Conservation (phyloP, 148 eudicot species). For the Rhododendron mucronatum region DNA sequence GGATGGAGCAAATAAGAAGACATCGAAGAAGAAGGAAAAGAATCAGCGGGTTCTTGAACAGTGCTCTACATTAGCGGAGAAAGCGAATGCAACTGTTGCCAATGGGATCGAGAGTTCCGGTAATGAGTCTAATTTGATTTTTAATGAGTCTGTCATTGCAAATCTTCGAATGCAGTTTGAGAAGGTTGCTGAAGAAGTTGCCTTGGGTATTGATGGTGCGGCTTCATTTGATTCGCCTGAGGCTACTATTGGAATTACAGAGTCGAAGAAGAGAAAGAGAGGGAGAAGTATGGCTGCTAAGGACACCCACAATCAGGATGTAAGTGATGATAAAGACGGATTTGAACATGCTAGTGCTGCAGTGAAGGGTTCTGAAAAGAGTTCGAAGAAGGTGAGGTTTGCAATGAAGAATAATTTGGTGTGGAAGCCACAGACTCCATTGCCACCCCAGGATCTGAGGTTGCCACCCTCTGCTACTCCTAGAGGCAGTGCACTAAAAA, state of each 20-base stretch:
- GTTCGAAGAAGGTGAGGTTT: conserved; percentile 72
- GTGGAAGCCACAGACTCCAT: conserved; percentile 85
- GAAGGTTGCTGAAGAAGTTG: conserved; percentile 76
- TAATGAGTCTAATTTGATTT: conserved; percentile 20
- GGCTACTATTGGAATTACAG: conserved; percentile 15
- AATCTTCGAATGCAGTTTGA: conserved; percentile 92
- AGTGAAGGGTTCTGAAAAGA: conserved; percentile 44
- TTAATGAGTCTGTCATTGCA: conserved; percentile 55
- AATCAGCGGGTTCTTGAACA: conserved; percentile 21
- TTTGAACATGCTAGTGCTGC: conserved; percentile 22
- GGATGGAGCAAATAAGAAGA: conserved; percentile 11
- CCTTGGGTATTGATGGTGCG: conserved; percentile 43
- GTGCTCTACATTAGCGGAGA: not conserved
- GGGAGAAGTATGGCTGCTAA: conserved; percentile 22
- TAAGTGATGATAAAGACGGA: conserved; percentile 21
- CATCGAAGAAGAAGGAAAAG: conserved; percentile 27
- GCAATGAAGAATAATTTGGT: conserved; percentile 85
- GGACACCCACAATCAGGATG: conserved; percentile 4
- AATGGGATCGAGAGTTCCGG: conserved; percentile 17
- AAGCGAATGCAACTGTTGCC: conserved; percentile 16
- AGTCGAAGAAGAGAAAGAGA: conserved; percentile 61
- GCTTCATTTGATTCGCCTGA: conserved; percentile 34
- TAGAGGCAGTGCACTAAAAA: conserved; percentile 90
- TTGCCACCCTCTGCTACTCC: conserved; percentile 90
- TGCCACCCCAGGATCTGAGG: conserved; percentile 83